Evolutionary conservation across 2,329 filamentous ascomycete genomes (phyloP).

Genomic region (Daldinia sp.): DNA sequence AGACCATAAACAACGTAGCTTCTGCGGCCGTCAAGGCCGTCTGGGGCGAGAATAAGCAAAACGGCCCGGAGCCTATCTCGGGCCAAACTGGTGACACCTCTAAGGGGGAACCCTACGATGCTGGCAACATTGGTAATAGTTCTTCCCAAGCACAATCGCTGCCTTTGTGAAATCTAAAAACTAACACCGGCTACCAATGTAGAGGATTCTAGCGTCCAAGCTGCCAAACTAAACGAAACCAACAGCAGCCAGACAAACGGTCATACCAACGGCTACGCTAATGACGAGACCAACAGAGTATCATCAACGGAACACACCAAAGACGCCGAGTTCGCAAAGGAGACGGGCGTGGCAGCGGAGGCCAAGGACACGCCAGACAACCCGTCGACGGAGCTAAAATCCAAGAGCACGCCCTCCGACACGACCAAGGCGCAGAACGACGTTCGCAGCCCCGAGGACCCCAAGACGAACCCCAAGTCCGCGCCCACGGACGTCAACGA

Average conservation of each 20-base stretch:
- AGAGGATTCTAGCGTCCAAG: constrained; percentile 38
- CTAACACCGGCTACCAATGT: constrained; percentile 13
- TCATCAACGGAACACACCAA: constrained; percentile 14
- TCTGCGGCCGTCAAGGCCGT: constrained; percentile 61
- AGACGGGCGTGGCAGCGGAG: constrained; percentile 46
- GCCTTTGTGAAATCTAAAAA: background rate
- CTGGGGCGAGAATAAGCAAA: constrained; percentile 58
- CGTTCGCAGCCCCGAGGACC: constrained; percentile 55
- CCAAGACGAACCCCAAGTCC: constrained; percentile 52
- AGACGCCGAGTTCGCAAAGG: constrained; percentile 43
- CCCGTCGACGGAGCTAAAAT: constrained; percentile 48
- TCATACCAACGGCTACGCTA: constrained; percentile 29
- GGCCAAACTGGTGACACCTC: constrained; percentile 76
- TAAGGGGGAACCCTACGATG: constrained; percentile 80
- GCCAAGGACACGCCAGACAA: constrained; percentile 46
- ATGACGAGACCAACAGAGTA: constrained; percentile 13
- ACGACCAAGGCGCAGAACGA: constrained; percentile 55
- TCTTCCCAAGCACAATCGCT: constrained; percentile 8
- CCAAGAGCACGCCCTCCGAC: constrained; percentile 43
- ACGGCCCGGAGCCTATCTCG: constrained; percentile 75
- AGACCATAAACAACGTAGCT: constrained; percentile 71
- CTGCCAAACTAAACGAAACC: constrained; percentile 19
- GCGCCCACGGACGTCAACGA: constrained; percentile 56
- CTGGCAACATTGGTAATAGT: constrained; percentile 74
- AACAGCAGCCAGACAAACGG: constrained; percentile 15